Evolutionary conservation across 345 rosid genomes (phyloP).

Genomic region (Murraya paniculata): DNA sequence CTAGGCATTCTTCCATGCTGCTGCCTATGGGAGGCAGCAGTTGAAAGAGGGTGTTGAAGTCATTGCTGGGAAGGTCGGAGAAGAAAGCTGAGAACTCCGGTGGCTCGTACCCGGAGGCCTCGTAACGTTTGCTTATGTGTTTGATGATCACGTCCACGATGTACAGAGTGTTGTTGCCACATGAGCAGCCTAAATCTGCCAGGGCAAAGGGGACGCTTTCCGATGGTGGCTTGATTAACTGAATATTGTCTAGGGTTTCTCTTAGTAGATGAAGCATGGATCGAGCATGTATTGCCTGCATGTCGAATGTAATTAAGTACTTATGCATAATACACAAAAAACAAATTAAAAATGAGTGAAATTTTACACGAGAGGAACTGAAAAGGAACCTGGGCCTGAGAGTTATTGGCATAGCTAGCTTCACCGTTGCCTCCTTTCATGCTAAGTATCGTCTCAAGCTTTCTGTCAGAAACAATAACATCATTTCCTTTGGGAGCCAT

Average conservation of each 20-base stretch:
- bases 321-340: not conserved
- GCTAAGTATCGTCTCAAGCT: slow-evolving; percentile 81
- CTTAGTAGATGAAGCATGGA: slow-evolving; percentile 84
- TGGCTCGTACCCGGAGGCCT: slow-evolving; percentile 43
- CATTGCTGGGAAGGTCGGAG: slow-evolving; percentile 92
- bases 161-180: slow-evolving; percentile 72
- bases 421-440: slow-evolving; percentile 98
- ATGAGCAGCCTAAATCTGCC: slow-evolving; percentile 91
- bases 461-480: slow-evolving; percentile 56
- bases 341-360: too few species aligned
- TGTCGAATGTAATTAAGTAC: not conserved
- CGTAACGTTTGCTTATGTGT: slow-evolving; percentile 70
- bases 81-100: slow-evolving; percentile 89
- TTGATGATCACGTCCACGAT: slow-evolving; percentile 68
- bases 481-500: slow-evolving; percentile 64
- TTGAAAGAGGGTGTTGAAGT: slow-evolving; percentile 93
- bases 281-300: slow-evolving; percentile 85
- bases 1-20: slow-evolving; percentile 85
- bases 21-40: slow-evolving; percentile 70
- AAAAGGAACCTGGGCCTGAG: slow-evolving; percentile 81
- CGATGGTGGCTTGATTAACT: slow-evolving; percentile 29
- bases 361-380: too few species aligned
- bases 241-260: slow-evolving; percentile 77
- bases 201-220: slow-evolving; percentile 64
- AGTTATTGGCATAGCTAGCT: slow-evolving; percentile 89